phyloP scores from a whole-genome alignment of 345 rosid genomes.

The Syzygium aromaticum region DNA sequence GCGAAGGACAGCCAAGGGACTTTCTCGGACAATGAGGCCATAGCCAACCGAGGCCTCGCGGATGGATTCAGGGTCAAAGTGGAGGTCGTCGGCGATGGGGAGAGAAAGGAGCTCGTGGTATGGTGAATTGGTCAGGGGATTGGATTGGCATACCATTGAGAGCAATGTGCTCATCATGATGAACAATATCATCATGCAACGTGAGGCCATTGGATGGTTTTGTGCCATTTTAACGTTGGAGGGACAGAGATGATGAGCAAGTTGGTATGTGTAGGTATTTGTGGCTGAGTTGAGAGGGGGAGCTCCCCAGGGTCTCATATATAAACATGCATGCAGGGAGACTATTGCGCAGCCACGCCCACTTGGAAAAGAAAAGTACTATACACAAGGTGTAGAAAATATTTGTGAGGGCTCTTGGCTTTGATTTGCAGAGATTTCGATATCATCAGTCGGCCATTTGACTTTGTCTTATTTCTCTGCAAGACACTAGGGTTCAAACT shows the following conservation, averaged over 20 bases:
- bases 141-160: neutral
- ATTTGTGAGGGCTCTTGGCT: neutral
- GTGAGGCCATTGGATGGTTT: neutral
- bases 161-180: neutral
- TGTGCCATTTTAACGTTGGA: neutral
- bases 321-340: neutral
- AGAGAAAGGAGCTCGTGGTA: neutral
- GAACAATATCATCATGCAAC: neutral
- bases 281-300: neutral
- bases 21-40: constrained; percentile 22
- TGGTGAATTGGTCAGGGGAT: neutral
- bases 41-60: constrained; percentile 23
- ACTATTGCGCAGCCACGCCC: neutral
- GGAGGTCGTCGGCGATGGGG: constrained; percentile 3
- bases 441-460: neutral
- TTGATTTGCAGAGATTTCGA: neutral
- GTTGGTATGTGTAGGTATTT: neutral
- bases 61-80: constrained; percentile 11
- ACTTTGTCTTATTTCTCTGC: neutral
- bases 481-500: neutral
- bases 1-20: constrained; percentile 25
- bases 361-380: neutral
- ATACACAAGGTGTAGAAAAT: neutral
- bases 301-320: neutral
- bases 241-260: neutral